Conservation (phyloP, 2,329 filamentous ascomycete genomes). For the Fusarium piperis region DNA sequence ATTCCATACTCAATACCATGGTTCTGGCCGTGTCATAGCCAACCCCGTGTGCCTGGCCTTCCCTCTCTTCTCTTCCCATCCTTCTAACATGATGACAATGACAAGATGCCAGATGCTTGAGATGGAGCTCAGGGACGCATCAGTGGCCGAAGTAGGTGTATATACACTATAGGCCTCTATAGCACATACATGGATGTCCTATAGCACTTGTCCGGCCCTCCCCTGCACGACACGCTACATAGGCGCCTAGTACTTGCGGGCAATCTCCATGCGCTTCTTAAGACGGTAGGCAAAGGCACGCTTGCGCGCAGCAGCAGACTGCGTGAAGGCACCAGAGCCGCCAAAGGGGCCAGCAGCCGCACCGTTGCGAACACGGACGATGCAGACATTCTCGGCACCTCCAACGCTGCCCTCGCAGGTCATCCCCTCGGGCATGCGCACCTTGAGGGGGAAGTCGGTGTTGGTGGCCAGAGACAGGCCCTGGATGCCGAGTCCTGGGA, state of each 20-base stretch:
- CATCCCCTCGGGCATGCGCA: slow-evolving; percentile 75
- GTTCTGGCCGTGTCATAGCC: slow-evolving; percentile 16
- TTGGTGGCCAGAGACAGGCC: slow-evolving; percentile 68
- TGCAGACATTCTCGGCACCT: slow-evolving; percentile 69
- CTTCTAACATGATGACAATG: not conserved
- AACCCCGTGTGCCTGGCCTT: slow-evolving; percentile 30
- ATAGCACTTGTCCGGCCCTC: not conserved
- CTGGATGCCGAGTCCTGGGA: slow-evolving; percentile 65
- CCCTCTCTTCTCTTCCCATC: not conserved
- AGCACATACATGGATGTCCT: not conserved
- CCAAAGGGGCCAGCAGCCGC: slow-evolving; percentile 73
- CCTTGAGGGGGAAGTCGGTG: slow-evolving; percentile 71
- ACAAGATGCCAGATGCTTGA: not conserved
- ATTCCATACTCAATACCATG: slow-evolving; percentile 15
- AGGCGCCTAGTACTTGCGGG: slow-evolving; percentile 28
- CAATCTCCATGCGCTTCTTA: slow-evolving; percentile 50
- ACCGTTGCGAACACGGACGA: slow-evolving; percentile 71
- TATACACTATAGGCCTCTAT: not conserved
- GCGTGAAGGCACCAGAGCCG: slow-evolving; percentile 72
- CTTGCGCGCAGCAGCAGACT: slow-evolving; percentile 67
- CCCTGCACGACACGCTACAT: not conserved
- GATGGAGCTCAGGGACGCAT: not conserved
- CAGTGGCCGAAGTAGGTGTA: not conserved
- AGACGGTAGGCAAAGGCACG: slow-evolving; percentile 66
- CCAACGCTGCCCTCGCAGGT: slow-evolving; percentile 69